Conservation (phyloP, 805 yeast species). For the Saccharomycopsis vini region DNA sequence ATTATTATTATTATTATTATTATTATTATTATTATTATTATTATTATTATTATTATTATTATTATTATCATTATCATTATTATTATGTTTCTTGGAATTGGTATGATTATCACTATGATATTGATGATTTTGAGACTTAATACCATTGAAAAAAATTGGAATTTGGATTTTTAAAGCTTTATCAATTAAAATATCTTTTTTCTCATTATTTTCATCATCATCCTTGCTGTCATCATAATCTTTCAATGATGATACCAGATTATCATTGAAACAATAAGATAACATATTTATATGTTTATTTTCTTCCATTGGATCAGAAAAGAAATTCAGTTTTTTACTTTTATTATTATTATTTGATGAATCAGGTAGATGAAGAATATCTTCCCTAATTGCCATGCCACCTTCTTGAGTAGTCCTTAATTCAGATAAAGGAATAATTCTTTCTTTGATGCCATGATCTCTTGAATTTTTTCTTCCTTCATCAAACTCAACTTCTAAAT, state of each 20-base stretch:
- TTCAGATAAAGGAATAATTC: constrained; percentile 52
- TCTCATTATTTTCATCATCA: constrained; percentile 4
- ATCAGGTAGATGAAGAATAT: constrained; percentile 22
- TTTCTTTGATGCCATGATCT: constrained; percentile 30
- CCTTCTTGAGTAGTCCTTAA: constrained; percentile 45
- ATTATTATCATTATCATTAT: neutral
- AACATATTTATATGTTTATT: constrained; percentile 1
- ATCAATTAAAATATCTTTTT: constrained; percentile 9
- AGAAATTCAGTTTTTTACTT: neutral
- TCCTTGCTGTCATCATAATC: neutral
- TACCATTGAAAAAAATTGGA: constrained; percentile 18
- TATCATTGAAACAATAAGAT: constrained; percentile 8
- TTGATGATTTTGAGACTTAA: constrained; percentile 4
- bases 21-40: neutral
- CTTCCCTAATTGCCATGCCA: constrained; percentile 45
- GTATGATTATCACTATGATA: constrained; percentile 5
- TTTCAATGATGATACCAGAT: too few species aligned
- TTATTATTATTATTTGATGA: neutral
- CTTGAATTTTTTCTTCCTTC: constrained; percentile 29
- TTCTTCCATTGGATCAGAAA: neutral
- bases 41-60: neutral
- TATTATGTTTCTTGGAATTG: neutral
- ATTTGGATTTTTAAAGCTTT: constrained; percentile 6
- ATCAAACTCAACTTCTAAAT: constrained; percentile 44
- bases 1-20: too few species aligned